A percentile compares a stretch with the other conserved stretches of the same genome.
Evolutionary conservation across 768 basidiomycete genomes (phyloP).

Genomic region (Panus rudis): DNA sequence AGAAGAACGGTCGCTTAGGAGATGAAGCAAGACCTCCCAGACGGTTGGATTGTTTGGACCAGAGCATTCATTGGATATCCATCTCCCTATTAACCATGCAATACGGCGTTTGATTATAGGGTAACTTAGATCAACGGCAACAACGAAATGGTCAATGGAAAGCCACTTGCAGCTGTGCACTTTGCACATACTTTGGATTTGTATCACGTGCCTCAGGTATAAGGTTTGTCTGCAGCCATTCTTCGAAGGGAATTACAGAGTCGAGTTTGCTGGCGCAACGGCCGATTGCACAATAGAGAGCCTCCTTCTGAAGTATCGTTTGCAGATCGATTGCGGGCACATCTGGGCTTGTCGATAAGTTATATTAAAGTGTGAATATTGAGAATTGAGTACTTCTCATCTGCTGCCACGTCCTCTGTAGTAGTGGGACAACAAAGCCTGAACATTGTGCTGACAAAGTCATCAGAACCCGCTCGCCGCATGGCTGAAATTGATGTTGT

Average conservation of each 20-base stretch:
- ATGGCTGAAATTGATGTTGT: slow-evolving; percentile 52
- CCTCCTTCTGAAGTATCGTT: slow-evolving; percentile 72
- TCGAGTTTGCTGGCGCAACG: slow-evolving; percentile 63
- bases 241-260: slow-evolving; percentile 56
- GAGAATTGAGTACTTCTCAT: slow-evolving; percentile 41
- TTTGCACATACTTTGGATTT: slow-evolving; percentile 45
- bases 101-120: slow-evolving; percentile 92
- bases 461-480: slow-evolving; percentile 88
- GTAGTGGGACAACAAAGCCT: slow-evolving; percentile 59
- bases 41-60: slow-evolving; percentile 53
- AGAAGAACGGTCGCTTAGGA: slow-evolving; percentile 60
- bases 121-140: slow-evolving; percentile 55
- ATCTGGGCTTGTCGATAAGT: too few species aligned
- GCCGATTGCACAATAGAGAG: slow-evolving; percentile 85
- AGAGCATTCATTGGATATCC: slow-evolving; percentile 65
- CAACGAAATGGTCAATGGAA: slow-evolving; percentile 6
- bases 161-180: neutral
- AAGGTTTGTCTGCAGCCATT: slow-evolving; percentile 62
- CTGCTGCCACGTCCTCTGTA: slow-evolving; percentile 52
- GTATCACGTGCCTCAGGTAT: slow-evolving; percentile 49
- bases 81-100: slow-evolving; percentile 90
- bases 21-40: slow-evolving; percentile 77
- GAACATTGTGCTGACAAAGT: slow-evolving; percentile 66
- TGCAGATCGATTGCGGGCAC: slow-evolving; percentile 43
- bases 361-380: too few species aligned